A percentile compares a stretch with the other conserved stretches of the same genome.
phyloP scores from a whole-genome alignment of 1,284 basidiomycete genomes.

The Phylloporus gajari region DNA sequence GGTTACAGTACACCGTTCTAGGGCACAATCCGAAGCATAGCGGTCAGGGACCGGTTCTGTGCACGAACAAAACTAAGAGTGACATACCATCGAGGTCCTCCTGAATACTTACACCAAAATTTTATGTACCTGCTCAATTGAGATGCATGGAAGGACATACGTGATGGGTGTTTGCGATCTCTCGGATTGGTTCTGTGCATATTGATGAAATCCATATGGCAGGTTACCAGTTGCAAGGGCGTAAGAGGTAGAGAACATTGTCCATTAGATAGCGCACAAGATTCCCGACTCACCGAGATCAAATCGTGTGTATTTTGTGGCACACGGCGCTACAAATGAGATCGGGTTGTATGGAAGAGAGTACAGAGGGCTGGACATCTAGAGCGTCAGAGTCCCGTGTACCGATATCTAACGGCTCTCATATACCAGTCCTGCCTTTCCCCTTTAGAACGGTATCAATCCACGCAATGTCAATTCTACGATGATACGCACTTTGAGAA shows the following conservation, averaged over 20 bases:
- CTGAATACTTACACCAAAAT: constrained; percentile 70
- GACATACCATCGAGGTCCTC: constrained; percentile 72
- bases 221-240: constrained; percentile 46
- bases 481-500: constrained; percentile 51
- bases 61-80: background rate
- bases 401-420: constrained; percentile 6
- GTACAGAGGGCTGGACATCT: constrained; percentile 33
- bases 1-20: constrained; percentile 76
- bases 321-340: constrained; percentile 67
- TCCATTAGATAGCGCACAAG: constrained; percentile 70
- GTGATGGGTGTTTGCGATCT: constrained; percentile 63
- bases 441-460: constrained; percentile 45
- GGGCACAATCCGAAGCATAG: constrained; percentile 69
- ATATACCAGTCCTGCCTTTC: constrained; percentile 45
- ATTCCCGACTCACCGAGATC: constrained; percentile 76
- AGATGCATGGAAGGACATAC: constrained; percentile 66
- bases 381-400: constrained; percentile 24
- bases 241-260: constrained; percentile 74
- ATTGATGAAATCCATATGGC: no score
- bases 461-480: background rate
- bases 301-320: constrained; percentile 42
- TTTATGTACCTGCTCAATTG: constrained; percentile 78
- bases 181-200: constrained; percentile 51
- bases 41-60: constrained; percentile 6
- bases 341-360: no score